These are phyloP conservation scores for Brettanomyces sp. DNA, from an alignment of 805 yeast genomes.

Conservation along the genomic window DNA sequence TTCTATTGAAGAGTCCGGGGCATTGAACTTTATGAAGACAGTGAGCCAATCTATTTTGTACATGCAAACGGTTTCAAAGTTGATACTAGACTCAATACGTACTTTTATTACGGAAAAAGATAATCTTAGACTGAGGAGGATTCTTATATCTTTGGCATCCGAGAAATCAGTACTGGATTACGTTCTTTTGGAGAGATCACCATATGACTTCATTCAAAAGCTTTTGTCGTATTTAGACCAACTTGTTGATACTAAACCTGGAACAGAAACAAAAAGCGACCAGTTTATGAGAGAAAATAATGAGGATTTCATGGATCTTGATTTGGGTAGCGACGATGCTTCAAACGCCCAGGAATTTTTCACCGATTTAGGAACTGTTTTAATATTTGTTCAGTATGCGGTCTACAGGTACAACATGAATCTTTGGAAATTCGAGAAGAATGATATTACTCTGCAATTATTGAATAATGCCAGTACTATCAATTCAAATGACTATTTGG, in stretches of 20 bases:
- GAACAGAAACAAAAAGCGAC: slow-evolving; percentile 16
- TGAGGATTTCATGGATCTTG: slow-evolving; percentile 19
- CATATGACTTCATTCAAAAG: slow-evolving; percentile 33
- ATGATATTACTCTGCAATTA: slow-evolving; percentile 1
- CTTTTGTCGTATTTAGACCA: slow-evolving; percentile 44
- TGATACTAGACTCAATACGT: slow-evolving; percentile 23
- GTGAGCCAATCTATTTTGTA: slow-evolving; percentile 38
- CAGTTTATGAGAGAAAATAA: slow-evolving; percentile 10
- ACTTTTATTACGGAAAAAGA: slow-evolving; percentile 33
- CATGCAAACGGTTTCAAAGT: slow-evolving; percentile 30
- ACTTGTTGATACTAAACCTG: slow-evolving; percentile 17
- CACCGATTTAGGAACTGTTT: slow-evolving; percentile 56
- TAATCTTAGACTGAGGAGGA: slow-evolving; percentile 34
- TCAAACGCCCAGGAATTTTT: slow-evolving; percentile 52
- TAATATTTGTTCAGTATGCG: slow-evolving; percentile 32
- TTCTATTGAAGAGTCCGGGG: slow-evolving; percentile 42
- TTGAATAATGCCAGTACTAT: slow-evolving; percentile 10
- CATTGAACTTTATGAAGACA: slow-evolving; percentile 39
- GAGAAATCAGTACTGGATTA: slow-evolving; percentile 33
- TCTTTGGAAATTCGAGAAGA: slow-evolving; percentile 2
- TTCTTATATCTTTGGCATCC: slow-evolving; percentile 42
- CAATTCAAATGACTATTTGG: slow-evolving; percentile 5
- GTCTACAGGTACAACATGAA: slow-evolving; percentile 10
- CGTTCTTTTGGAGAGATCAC: slow-evolving; percentile 35
- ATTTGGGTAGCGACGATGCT: slow-evolving; percentile 45